These are phyloP conservation scores for Trypanosoma lewisi DNA, from an alignment of 208 protist species.

Conservation along the genomic window DNA sequence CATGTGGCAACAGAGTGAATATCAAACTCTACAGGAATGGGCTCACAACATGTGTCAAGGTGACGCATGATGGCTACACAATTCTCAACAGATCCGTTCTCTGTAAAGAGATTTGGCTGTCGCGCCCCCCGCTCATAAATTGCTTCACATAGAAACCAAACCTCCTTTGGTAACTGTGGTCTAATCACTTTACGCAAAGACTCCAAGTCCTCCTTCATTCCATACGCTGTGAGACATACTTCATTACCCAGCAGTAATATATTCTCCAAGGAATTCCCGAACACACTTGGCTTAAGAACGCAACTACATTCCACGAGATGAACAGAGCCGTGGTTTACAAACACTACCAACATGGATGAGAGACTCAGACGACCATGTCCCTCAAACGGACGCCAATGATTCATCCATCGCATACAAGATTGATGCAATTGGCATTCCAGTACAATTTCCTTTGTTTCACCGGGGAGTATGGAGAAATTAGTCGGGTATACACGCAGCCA, in stretches of 20 bases:
- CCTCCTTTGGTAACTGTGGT: conserved; percentile 85
- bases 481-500: conserved; percentile 76
- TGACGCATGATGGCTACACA: conserved; percentile 61
- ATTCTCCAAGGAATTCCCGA: conserved; percentile 79
- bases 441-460: conserved; percentile 55
- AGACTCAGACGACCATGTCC: conserved; percentile 44
- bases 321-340: conserved; percentile 52
- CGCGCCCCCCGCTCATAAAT: conserved; percentile 40
- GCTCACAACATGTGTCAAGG: conserved; percentile 49
- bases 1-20: conserved; percentile 58
- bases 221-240: conserved; percentile 66
- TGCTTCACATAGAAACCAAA: conserved; percentile 77
- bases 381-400: conserved; percentile 58
- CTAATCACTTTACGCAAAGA: conserved; percentile 24
- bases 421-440: conserved; percentile 64
- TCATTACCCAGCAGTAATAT: conserved; percentile 50
- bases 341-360: conserved; percentile 51
- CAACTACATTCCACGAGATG: conserved; percentile 63
- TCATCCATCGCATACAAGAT: conserved; percentile 61
- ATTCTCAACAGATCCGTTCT: conserved; percentile 34
- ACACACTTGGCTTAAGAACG: conserved; percentile 69
- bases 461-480: conserved; percentile 62
- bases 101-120: conserved; percentile 59
- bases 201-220: conserved; percentile 33
- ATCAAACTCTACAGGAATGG: conserved; percentile 34